A percentile compares a stretch with the other conserved stretches of the same genome.
Conservation (phyloP, 108 stramenopile species). For the Skeletonema menzelii region DNA sequence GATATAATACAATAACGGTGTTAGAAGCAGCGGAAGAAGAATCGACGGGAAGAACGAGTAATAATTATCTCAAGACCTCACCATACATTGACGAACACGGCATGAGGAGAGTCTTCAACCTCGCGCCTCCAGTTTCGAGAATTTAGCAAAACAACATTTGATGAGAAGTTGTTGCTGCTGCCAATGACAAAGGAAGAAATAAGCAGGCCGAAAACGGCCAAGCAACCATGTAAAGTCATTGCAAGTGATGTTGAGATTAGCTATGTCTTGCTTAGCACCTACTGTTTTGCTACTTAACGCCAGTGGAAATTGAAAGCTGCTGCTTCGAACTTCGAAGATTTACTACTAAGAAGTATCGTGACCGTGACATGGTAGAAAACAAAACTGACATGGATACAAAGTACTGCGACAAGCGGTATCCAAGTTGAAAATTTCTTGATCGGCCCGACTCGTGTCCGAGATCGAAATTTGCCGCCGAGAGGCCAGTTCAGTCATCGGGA, state of each 20-base stretch:
- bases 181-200: neutral
- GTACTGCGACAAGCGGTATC: too few species aligned
- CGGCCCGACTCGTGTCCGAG: too few species aligned
- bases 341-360: too few species aligned
- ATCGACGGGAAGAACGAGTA: neutral
- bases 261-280: too few species aligned
- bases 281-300: too few species aligned
- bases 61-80: slow-evolving; percentile 1
- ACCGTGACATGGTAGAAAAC: too few species aligned
- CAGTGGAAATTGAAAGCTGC: too few species aligned
- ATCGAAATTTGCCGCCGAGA: too few species aligned
- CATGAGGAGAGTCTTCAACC: slow-evolving; percentile 62
- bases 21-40: neutral
- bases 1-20: neutral
- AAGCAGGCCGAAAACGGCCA: slow-evolving; percentile 11
- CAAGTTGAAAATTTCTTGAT: too few species aligned
- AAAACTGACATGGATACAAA: too few species aligned
- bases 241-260: neutral
- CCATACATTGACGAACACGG: slow-evolving; percentile 70
- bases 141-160: slow-evolving; percentile 61
- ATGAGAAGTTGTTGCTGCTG: slow-evolving; percentile 38
- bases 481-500: too few species aligned
- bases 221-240: neutral
- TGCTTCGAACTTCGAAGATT: too few species aligned
- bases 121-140: slow-evolving; percentile 59